Conservation (phyloP, 176 grass and related monocot genomes). For the Saccharum officinarum region DNA sequence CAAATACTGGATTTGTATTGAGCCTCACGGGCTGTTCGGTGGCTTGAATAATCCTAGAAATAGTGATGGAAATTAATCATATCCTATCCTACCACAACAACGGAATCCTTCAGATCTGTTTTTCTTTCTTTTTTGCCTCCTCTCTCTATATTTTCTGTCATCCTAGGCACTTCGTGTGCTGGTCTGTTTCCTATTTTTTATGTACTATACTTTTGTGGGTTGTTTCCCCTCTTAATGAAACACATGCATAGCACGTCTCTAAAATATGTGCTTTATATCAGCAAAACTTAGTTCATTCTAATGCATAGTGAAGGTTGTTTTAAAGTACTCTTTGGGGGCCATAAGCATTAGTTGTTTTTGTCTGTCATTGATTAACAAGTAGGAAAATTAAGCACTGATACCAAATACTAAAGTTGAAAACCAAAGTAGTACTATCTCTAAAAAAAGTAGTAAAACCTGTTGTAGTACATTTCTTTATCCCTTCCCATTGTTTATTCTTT, state of each 20-base stretch:
- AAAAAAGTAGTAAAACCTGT: not conserved
- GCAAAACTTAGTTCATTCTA: not conserved
- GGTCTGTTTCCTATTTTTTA: not conserved
- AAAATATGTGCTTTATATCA: not conserved
- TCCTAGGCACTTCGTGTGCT: not conserved
- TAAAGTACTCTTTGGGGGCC: not conserved
- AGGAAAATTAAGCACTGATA: conserved; percentile 4
- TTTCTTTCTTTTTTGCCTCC: not conserved
- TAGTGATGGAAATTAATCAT: not conserved
- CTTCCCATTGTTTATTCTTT: conserved; percentile 25
- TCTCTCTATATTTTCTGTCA: not conserved
- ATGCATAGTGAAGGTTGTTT: not conserved
- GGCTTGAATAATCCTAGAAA: not conserved
- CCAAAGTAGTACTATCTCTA: not conserved
- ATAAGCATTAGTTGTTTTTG: not conserved
- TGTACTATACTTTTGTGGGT: not conserved
- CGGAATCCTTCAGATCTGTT: not conserved
- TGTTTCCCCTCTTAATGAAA: not conserved
- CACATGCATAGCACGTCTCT: not conserved
- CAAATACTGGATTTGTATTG: not conserved
- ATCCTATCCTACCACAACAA: not conserved
- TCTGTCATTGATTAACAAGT: not conserved
- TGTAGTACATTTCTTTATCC: not conserved
- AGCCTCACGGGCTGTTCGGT: not conserved
- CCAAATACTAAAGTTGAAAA: not conserved